A percentile compares a stretch with the other conserved stretches of the same genome.
phyloP scores from a whole-genome alignment of 1,284 basidiomycete genomes.

The Tilletia caries region DNA sequence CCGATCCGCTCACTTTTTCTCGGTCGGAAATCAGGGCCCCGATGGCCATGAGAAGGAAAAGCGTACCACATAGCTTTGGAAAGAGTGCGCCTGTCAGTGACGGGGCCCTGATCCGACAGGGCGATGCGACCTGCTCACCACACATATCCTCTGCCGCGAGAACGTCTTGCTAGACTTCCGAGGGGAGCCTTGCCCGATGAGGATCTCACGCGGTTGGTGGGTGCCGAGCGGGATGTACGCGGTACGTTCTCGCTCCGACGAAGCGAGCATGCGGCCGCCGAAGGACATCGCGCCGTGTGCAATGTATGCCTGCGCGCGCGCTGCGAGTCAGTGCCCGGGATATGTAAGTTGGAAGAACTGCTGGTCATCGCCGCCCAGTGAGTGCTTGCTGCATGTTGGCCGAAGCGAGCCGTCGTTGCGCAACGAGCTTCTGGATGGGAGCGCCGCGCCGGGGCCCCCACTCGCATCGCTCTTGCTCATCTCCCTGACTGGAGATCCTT shows the following conservation, averaged over 20 bases:
- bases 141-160: not conserved
- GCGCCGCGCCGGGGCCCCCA: no score
- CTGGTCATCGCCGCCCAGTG: no score
- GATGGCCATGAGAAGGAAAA: not conserved
- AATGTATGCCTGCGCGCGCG: no score
- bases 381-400: no score
- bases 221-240: conserved; percentile 4
- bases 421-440: no score
- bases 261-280: conserved; percentile 5
- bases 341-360: no score
- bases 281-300: not conserved
- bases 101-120: not conserved
- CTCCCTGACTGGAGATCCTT: no score
- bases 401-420: no score
- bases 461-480: no score
- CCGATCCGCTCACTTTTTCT: not conserved
- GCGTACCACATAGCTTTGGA: not conserved
- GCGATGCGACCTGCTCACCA: not conserved
- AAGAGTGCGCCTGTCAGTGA: not conserved
- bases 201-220: not conserved
- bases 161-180: not conserved
- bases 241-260: not conserved
- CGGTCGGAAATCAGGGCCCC: not conserved
- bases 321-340: no score
- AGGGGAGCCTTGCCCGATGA: not conserved